Evolutionary conservation across 2,329 filamentous ascomycete species (phyloP), one percentile per base, ranked within the genome.

Genomic region (Phaeoacremonium minimum): DNA sequence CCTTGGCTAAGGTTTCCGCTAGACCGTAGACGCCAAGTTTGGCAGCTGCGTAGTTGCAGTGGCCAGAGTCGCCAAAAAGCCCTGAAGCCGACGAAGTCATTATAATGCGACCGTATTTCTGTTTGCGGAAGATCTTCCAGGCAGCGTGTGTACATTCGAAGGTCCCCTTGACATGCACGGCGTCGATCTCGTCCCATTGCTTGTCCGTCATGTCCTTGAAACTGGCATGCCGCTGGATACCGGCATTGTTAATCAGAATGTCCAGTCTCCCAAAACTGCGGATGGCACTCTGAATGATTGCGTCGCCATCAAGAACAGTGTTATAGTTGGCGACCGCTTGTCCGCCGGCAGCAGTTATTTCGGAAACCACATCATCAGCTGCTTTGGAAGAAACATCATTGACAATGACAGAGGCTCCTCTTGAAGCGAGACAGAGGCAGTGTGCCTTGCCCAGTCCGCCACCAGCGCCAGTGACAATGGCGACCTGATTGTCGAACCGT

Each of bases 171-270:
- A 68, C 47, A 37, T 71, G 71, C 32, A 66, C 49, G 4, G 49
- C 52, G 36, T 70, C 48, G 3, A 69, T 55, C 6, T 54, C 46
- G 17, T 67, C 57, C 61, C 61, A 67, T 28, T 60, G 52, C 1
- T 48, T 46, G 29, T 67, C 60, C 11, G 56, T 53, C 15, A 65
- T 45, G 3, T 52, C 55, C 35, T 63, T 63, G 6, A 59, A 64
- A 18, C 56, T 55, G 33, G 53, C 54, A 43, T 61, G 66, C 14
- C 52, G 53, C 46, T 62, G 60, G 14, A 69, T 47, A 18, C 66
- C 67, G 0, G 67, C 66, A 16, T 66, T 57, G 38, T 71, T 70
- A 31, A 65, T 52, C 14, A 71, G 52, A 9, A 67, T 54, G 42
- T 71, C 65, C 22, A 66, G 9, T 9, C 22, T 9, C 9, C 22